Evolutionary conservation across 441 rosid species (phyloP).

Genomic region (Theobroma grandiflorum): DNA sequence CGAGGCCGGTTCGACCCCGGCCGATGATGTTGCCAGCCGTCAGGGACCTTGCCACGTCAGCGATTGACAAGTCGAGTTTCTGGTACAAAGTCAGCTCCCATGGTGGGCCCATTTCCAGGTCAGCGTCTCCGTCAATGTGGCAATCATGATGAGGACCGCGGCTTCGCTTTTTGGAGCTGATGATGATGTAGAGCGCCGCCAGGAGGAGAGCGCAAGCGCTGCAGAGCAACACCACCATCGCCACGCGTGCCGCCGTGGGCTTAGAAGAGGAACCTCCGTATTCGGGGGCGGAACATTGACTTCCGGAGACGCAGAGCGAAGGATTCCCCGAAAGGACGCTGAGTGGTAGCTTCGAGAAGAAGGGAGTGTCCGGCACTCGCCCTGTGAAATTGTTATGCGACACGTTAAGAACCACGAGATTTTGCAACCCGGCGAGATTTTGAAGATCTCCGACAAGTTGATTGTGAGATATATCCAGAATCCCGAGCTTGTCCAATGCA

Average conservation of each 20-base stretch:
- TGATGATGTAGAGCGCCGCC: constrained; percentile 75
- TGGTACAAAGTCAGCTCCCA: constrained; percentile 91
- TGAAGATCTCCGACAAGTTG: constrained; percentile 67
- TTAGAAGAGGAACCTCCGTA: constrained; percentile 23
- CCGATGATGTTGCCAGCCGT: constrained; percentile 72
- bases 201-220: constrained; percentile 72
- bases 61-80: constrained; percentile 80
- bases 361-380: constrained; percentile 75
- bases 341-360: constrained; percentile 82
- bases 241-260: constrained; percentile 58
- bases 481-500: constrained; percentile 66
- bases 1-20: constrained; percentile 82
- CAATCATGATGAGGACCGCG: constrained; percentile 40
- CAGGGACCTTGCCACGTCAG: constrained; percentile 59
- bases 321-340: constrained; percentile 75
- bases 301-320: constrained; percentile 61
- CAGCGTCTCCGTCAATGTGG: constrained; percentile 43
- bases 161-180: constrained; percentile 51
- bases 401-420: constrained; percentile 82
- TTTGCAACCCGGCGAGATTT: constrained; percentile 64
- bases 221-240: constrained; percentile 70
- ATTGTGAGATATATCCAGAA: constrained; percentile 70
- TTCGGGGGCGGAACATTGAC: constrained; percentile 42
- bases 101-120: constrained; percentile 67
- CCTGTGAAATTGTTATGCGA: constrained; percentile 85